A percentile compares a stretch with the other conserved stretches of the same genome.
These are phyloP conservation scores for Balakata baccata DNA, from an alignment of 345 rosid species.

Conservation along the genomic window DNA sequence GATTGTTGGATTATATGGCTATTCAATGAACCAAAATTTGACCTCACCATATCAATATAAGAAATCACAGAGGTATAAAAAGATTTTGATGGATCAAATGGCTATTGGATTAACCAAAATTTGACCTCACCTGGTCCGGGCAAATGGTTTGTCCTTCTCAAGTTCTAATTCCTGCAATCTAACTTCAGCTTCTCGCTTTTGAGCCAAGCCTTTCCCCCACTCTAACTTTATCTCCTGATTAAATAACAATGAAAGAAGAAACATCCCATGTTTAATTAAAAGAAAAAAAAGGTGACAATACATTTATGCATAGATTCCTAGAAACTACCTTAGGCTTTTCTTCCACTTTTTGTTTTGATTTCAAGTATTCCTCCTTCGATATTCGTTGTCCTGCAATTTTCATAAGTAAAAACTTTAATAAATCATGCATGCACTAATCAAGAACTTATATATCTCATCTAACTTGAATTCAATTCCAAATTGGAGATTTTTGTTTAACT, in stretches of 20 bases:
- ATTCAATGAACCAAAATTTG: too few relatives aligned
- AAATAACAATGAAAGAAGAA: neutral
- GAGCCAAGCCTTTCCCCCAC: slow-evolving; percentile 99
- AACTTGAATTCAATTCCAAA: slow-evolving; percentile 6
- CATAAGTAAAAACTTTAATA: too few relatives aligned
- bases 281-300: neutral
- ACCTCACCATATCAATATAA: too few relatives aligned
- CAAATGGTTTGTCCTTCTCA: slow-evolving; percentile 89
- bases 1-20: too few relatives aligned
- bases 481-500: neutral
- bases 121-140: slow-evolving; percentile 65
- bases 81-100: neutral
- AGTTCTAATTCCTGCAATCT: slow-evolving; percentile 64
- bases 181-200: slow-evolving; percentile 82
- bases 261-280: neutral
- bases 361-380: slow-evolving; percentile 64
- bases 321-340: slow-evolving; percentile 71
- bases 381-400: slow-evolving; percentile 54
- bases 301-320: neutral
- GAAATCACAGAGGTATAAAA: too few relatives aligned
- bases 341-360: slow-evolving; percentile 48
- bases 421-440: slow-evolving; percentile 2
- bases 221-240: slow-evolving; percentile 74
- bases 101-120: neutral
- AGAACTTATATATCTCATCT: neutral